Percentiles rank a stretch among this genome's conserved stretches.
Evolutionary conservation across 371 early-diverging fungal genomes (phyloP).

Genomic region (Zychaea mexicana): DNA sequence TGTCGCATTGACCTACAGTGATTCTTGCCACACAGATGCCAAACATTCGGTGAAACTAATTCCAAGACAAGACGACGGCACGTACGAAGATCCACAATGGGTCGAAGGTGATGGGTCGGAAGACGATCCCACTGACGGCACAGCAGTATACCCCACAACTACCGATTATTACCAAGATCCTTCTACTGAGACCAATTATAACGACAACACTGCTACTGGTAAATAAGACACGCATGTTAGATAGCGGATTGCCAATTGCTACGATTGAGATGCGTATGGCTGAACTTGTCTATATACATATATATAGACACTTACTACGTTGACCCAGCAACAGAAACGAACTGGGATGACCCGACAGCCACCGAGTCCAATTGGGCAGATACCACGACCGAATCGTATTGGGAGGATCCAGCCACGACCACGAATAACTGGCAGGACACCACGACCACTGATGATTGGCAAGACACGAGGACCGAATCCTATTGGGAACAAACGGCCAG

Average conservation of each 20-base stretch:
- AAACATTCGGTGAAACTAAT: not conserved
- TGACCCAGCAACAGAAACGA: not conserved
- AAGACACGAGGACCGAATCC: not conserved
- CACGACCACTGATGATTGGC: not conserved
- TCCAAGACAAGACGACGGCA: not conserved
- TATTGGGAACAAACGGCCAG: not conserved
- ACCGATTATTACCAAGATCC: not conserved
- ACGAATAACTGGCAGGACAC: not conserved
- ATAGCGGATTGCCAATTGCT: not conserved
- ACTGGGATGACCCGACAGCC: not conserved
- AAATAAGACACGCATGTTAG: too few species aligned
- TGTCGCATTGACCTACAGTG: too few species aligned
- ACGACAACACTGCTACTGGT: too few species aligned
- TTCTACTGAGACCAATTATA: not conserved
- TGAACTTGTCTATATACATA: too few species aligned
- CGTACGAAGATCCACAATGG: conserved; percentile 1
- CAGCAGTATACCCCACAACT: too few species aligned
- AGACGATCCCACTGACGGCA: not conserved
- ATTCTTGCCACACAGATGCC: not conserved
- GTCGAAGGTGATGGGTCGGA: conserved; percentile 3
- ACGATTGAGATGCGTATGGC: too few species aligned
- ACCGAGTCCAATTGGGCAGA: not conserved
- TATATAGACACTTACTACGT: too few species aligned
- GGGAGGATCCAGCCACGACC: not conserved
- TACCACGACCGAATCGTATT: not conserved